Conservation (phyloP, 768 basidiomycete species). For the Lentinula boryana region DNA sequence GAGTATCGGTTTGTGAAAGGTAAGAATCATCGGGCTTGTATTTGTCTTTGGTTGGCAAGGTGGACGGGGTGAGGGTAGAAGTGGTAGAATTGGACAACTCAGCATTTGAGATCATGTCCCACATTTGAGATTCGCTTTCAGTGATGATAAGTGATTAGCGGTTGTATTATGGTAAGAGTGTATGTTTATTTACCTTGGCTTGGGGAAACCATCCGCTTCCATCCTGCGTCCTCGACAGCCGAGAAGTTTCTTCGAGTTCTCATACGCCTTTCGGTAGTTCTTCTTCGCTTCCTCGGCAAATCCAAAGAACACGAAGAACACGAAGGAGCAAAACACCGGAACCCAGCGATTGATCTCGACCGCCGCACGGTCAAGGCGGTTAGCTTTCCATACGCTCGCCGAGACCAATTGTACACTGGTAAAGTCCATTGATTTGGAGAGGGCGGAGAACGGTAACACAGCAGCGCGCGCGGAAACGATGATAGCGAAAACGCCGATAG, state of each 20-base stretch:
- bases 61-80: not conserved
- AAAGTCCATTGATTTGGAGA: conserved; percentile 35
- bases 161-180: no score
- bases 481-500: conserved; percentile 28
- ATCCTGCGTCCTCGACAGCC: not conserved
- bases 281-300: conserved; percentile 29
- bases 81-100: not conserved
- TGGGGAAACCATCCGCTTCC: not conserved
- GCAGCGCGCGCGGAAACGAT: conserved; percentile 18
- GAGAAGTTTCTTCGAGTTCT: not conserved
- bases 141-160: not conserved
- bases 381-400: conserved; percentile 30
- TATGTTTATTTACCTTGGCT: not conserved
- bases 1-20: not conserved
- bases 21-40: not conserved
- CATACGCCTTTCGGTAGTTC: conserved; percentile 2
- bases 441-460: conserved; percentile 32
- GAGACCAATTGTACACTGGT: conserved; percentile 38
- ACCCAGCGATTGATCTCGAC: conserved; percentile 38
- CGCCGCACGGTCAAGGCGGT: conserved; percentile 2
- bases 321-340: conserved; percentile 24
- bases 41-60: not conserved
- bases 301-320: conserved; percentile 42
- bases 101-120: not conserved
- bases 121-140: not conserved